Evolutionary conservation across 2,329 filamentous ascomycete genomes (phyloP).

Genomic region (Diaporthe ampelina): DNA sequence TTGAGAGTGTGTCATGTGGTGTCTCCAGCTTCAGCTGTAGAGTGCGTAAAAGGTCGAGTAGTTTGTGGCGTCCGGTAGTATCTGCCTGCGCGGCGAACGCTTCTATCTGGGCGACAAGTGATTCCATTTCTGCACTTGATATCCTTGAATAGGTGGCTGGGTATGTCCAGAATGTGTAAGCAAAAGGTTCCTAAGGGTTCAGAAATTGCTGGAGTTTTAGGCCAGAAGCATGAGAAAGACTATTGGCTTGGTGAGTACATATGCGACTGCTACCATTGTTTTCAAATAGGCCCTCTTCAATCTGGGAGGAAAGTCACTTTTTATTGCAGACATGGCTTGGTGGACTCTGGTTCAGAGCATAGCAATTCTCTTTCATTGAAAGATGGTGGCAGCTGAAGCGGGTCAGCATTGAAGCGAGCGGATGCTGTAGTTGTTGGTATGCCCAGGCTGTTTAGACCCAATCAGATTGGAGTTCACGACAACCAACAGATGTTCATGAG

Average conservation of each 20-base stretch:
- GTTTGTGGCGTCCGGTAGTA: background rate
- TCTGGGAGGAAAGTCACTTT: background rate
- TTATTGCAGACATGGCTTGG: background rate
- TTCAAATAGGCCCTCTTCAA: background rate
- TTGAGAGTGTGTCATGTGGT: conserved; percentile 40
- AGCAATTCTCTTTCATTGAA: background rate
- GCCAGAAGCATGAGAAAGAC: too few species aligned
- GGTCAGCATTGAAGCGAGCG: background rate
- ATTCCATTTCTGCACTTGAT: background rate
- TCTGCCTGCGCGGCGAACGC: background rate
- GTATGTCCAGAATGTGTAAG: too few species aligned
- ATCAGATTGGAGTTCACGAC: background rate
- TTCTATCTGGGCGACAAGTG: background rate
- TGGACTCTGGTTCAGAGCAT: background rate
- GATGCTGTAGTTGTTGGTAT: background rate
- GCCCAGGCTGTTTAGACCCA: background rate
- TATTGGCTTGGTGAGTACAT: too few species aligned
- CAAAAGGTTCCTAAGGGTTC: too few species aligned
- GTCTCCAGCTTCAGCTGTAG: conserved; percentile 41
- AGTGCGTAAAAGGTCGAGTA: conserved; percentile 35
- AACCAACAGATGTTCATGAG: background rate
- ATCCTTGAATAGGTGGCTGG: background rate
- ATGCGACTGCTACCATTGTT: too few species aligned
- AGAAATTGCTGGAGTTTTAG: too few species aligned
- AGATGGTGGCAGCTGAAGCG: background rate